phyloP scores from a whole-genome alignment of 2,329 filamentous ascomycete species.

The Cadophora malorum region DNA sequence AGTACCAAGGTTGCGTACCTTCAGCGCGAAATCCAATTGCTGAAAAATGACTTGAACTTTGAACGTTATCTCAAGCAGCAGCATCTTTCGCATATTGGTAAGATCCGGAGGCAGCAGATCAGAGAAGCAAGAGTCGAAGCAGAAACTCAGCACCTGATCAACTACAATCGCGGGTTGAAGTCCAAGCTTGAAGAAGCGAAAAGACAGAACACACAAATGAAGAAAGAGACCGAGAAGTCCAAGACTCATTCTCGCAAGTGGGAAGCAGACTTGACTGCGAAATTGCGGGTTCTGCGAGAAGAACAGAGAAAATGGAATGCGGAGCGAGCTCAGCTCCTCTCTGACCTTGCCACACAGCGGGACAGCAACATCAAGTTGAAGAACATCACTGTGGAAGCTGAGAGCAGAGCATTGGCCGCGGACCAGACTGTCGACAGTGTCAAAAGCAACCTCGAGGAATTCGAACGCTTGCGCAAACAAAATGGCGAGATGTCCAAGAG shows the following conservation, averaged over 20 bases:
- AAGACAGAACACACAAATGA: conserved; percentile 71
- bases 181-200: conserved; percentile 76
- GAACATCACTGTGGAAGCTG: conserved; percentile 69
- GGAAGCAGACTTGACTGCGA: conserved; percentile 73
- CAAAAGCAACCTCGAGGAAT: conserved; percentile 65
- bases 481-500: conserved; percentile 65
- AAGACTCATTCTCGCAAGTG: conserved; percentile 78
- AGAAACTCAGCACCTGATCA: conserved; percentile 81
- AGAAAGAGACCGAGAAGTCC: conserved; percentile 74
- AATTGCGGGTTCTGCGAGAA: conserved; percentile 70
- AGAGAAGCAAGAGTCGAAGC: conserved; percentile 80
- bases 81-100: conserved; percentile 81
- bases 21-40: conserved; percentile 74
- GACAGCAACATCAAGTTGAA: conserved; percentile 70
- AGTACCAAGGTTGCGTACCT: conserved; percentile 58
- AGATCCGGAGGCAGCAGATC: conserved; percentile 76
- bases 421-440: conserved; percentile 69
- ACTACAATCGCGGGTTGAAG: conserved; percentile 76
- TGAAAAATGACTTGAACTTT: conserved; percentile 83
- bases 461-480: conserved; percentile 64
- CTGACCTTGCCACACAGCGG: conserved; percentile 62
- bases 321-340: conserved; percentile 62
- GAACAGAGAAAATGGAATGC: conserved; percentile 70
- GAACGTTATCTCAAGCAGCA: conserved; percentile 85
- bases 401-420: conserved; percentile 69